phyloP scores from a whole-genome alignment of 225 moss, liverwort and hornwort species.

The Pseudoscleropodium purum region DNA sequence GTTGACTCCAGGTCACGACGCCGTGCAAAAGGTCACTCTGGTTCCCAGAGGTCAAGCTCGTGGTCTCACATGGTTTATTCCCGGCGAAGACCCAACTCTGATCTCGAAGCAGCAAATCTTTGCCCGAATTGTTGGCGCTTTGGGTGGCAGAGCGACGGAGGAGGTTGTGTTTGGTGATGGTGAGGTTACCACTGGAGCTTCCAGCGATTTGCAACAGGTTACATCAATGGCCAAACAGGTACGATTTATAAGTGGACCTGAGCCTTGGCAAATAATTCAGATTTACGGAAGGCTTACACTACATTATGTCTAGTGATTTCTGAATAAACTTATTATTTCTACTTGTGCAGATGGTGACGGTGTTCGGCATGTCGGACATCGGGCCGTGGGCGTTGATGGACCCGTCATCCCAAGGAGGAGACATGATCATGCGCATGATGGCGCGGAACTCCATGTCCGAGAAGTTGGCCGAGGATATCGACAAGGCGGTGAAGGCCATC shows the following conservation, averaged over 20 bases:
- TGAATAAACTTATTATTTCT: not conserved
- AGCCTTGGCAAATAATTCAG: not conserved
- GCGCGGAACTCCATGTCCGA: constrained; percentile 95
- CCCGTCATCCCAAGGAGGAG: constrained; percentile 87
- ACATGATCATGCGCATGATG: constrained; percentile 99
- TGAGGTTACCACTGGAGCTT: constrained; percentile 89
- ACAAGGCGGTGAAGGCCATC: constrained; percentile 77
- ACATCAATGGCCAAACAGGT: constrained; percentile 99
- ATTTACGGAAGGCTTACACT: too few species aligned
- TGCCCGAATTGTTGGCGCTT: constrained; percentile 78
- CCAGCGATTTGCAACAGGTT: constrained; percentile 88
- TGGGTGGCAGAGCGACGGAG: constrained; percentile 94
- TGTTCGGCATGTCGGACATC: constrained; percentile 96
- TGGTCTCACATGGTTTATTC: constrained; percentile 95
- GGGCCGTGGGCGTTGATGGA: constrained; percentile 99
- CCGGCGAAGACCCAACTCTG: constrained; percentile 84
- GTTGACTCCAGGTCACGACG: constrained; percentile 84
- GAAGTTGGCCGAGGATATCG: constrained; percentile 87
- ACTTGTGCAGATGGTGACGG: constrained; percentile 80
- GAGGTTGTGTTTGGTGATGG: constrained; percentile 77
- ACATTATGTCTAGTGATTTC: not conserved
- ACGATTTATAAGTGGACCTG: not conserved
- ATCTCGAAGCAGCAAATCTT: constrained; percentile 94
- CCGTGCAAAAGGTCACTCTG: constrained; percentile 83
- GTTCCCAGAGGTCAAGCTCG: constrained; percentile 87